Percentiles rank a stretch among this genome's conserved stretches.
Evolutionary conservation across 345 rosid species (phyloP).

Genomic region (Salix arbutifolia): DNA sequence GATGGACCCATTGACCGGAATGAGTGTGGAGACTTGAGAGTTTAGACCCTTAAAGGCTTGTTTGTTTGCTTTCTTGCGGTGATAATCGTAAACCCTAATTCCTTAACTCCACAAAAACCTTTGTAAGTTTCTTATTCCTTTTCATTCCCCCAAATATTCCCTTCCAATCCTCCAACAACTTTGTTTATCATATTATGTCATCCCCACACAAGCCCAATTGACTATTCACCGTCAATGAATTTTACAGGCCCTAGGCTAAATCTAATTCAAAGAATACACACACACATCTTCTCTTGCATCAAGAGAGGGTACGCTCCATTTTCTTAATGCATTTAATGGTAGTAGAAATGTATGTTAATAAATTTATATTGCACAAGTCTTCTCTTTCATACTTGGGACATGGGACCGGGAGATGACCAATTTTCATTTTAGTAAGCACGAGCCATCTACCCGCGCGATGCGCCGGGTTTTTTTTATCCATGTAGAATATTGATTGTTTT

Average conservation of each 20-base stretch:
- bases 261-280: neutral
- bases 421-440: neutral
- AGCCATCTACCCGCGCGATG: too few relatives aligned
- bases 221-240: neutral
- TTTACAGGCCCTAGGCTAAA: neutral
- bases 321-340: neutral
- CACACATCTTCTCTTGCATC: neutral
- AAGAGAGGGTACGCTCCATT: neutral
- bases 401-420: neutral
- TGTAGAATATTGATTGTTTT: too few relatives aligned
- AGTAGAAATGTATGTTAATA: neutral
- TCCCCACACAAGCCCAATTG: neutral
- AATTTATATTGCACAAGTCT: neutral
- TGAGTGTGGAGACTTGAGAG: neutral
- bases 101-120: neutral
- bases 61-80: neutral
- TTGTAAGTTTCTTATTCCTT: neutral
- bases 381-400: neutral
- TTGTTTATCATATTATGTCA: neutral
- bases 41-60: neutral
- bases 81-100: conserved; percentile 1
- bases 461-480: too few relatives aligned
- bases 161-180: neutral
- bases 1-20: conserved; percentile 5
- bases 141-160: conserved; percentile 8